Percentiles rank a stretch among this genome's conserved stretches.
These are phyloP conservation scores for Penicillium sp. DNA, from an alignment of 2,329 filamentous ascomycete species.

Conservation along the genomic window DNA sequence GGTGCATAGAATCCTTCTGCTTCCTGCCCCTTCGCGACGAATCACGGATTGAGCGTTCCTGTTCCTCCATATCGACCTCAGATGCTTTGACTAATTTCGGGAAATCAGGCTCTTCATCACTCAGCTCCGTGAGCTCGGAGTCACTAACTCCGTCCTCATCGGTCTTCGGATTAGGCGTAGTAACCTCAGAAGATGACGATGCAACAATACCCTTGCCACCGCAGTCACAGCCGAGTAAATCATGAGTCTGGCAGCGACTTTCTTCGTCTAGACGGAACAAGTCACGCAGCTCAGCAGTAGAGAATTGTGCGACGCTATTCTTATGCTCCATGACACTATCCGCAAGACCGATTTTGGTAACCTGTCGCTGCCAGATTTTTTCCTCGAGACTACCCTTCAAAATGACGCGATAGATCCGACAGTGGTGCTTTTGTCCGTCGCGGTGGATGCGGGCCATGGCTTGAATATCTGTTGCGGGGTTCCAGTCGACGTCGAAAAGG, in stretches of 20 bases:
- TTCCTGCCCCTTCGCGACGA: conserved; percentile 13
- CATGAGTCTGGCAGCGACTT: conserved; percentile 65
- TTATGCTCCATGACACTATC: conserved; percentile 72
- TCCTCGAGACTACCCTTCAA: conserved; percentile 70
- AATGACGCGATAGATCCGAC: conserved; percentile 68
- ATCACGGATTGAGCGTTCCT: conserved; percentile 33
- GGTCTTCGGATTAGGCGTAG: conserved; percentile 8
- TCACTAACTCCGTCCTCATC: conserved; percentile 9
- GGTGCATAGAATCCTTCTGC: conserved; percentile 41
- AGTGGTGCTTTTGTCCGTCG: conserved; percentile 67
- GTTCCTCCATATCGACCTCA: conserved; percentile 37
- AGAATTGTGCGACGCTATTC: conserved; percentile 60
- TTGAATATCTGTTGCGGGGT: conserved; percentile 70
- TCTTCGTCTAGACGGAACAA: conserved; percentile 66
- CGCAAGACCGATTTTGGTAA: conserved; percentile 69
- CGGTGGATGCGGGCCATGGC: conserved; percentile 75
- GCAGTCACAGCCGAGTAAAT: conserved; percentile 64
- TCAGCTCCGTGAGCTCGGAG: conserved; percentile 11
- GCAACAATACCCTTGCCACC: conserved; percentile 51
- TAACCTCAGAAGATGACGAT: conserved; percentile 4
- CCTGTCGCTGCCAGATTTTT: conserved; percentile 72
- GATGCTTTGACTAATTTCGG: conserved; percentile 42
- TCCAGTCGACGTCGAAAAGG: conserved; percentile 75
- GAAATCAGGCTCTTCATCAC: conserved; percentile 28
- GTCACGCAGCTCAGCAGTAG: conserved; percentile 64